phyloP scores from a whole-genome alignment of 768 basidiomycete species.

The Amanita subjunquillea region DNA sequence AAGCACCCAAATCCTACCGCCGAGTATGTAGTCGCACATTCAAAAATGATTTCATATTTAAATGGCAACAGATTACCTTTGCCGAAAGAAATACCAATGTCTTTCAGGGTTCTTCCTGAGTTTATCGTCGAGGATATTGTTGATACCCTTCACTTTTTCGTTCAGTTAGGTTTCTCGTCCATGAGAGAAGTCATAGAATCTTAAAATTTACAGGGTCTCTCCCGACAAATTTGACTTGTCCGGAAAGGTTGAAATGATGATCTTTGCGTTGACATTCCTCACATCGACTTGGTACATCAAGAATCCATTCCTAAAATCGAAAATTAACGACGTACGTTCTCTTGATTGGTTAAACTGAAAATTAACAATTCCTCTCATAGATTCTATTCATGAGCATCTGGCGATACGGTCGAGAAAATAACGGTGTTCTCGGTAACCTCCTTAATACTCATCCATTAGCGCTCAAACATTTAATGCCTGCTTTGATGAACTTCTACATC shows the following conservation, averaged over 20 bases:
- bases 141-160: slow-evolving; percentile 77
- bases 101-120: slow-evolving; percentile 85
- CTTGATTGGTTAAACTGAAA: not conserved
- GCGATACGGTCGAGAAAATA: slow-evolving; percentile 52
- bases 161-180: slow-evolving; percentile 43
- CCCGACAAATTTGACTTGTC: slow-evolving; percentile 77
- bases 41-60: not conserved
- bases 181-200: not conserved
- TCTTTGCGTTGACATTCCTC: slow-evolving; percentile 85
- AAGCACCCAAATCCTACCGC: slow-evolving; percentile 61
- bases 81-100: slow-evolving; percentile 73
- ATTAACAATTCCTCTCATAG: slow-evolving; percentile 23
- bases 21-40: slow-evolving; percentile 36
- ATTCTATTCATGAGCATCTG: slow-evolving; percentile 67
- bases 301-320: slow-evolving; percentile 95
- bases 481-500: slow-evolving; percentile 90
- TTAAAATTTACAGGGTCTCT: slow-evolving; percentile 30
- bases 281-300: slow-evolving; percentile 96
- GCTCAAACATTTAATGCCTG: slow-evolving; percentile 81
- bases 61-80: slow-evolving; percentile 62
- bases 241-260: slow-evolving; percentile 79
- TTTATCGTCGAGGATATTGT: slow-evolving; percentile 91
- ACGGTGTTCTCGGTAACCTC: slow-evolving; percentile 71
- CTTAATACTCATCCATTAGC: slow-evolving; percentile 81
- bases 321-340: slow-evolving; percentile 76